Evolutionary conservation across 2,329 filamentous ascomycete genomes (phyloP), one percentile per base, ranked within the genome.

Genomic region (Alternaria postmessia): DNA sequence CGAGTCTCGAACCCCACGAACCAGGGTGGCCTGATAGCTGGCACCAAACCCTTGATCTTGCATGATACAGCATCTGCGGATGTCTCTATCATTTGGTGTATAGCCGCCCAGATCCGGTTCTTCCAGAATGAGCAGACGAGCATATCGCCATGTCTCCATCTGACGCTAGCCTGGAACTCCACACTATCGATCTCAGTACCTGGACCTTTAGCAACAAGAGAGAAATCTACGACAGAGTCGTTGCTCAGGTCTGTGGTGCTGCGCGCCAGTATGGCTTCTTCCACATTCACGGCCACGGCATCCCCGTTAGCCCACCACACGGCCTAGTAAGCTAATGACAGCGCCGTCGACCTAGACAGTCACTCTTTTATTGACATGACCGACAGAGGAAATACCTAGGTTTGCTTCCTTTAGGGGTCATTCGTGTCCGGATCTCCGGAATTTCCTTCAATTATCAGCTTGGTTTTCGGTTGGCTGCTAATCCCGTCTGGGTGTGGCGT

Each of bases 381-480:
- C 3, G 9, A 41, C 18, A 41, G 38, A 20, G 12, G 9, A 41
- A 7, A 0, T 0, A 14, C 38, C 38, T 14, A 4, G 38, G n/a
- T 20, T 30, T 18, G 5, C 7, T 22, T 22, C 24, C 30, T 24
- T 47, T 24, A 14, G n/a, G 26, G 14, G 44, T 47, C 44, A 20
- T 18, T 47, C 44, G 44, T 32, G 44, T 26, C 44, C 44, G 44
- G 44, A 12, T 47, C 26, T 32, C 44, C 44, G 44, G 44, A 47
- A 47, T 47, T 47, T 20, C 44, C 30, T 47, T 32, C 26, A 32
- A 47, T 47, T 20, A 24, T 47, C 8, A 47, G 44, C 44, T 32
- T n/a, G 12, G 26, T 47, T 32, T 47, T 16, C 44, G 18, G 44
- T 14, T 32, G 22, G 44, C 26, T 12, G 32, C 44, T 32, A 47